Evolutionary conservation across 2,329 filamentous ascomycete genomes (phyloP).

Genomic region (Trichoderma sp.): DNA sequence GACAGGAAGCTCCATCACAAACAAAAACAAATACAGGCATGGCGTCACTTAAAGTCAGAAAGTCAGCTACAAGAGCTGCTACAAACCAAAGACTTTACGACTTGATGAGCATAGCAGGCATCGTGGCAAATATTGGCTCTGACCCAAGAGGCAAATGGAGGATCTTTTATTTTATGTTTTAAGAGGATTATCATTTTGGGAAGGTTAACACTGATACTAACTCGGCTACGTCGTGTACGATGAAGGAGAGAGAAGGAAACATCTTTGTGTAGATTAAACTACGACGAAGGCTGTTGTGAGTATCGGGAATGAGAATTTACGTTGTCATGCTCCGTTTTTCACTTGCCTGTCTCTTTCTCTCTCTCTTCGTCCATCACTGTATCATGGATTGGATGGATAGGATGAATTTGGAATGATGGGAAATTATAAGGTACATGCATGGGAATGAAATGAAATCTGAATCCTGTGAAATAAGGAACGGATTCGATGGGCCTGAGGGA

Average conservation of each 20-base stretch:
- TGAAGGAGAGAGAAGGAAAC: background rate
- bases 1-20: background rate
- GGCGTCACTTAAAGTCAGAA: background rate
- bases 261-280: background rate
- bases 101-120: background rate
- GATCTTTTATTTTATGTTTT: background rate
- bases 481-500: background rate
- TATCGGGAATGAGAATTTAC: slow-evolving; percentile 9
- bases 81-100: background rate
- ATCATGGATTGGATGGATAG: background rate
- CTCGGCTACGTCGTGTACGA: background rate
- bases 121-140: background rate
- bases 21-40: background rate
- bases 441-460: background rate
- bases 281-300: background rate
- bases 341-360: background rate
- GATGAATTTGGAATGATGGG: background rate
- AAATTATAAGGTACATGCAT: background rate
- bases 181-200: background rate
- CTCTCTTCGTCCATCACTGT: background rate
- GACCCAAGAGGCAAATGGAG: background rate
- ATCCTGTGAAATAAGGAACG: slow-evolving; percentile 3
- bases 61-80: background rate
- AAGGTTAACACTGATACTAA: slow-evolving; percentile 6
- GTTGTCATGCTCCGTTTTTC: slow-evolving; percentile 3